Conservation (phyloP, 306 rosid species). For the Inga oerstediana region DNA sequence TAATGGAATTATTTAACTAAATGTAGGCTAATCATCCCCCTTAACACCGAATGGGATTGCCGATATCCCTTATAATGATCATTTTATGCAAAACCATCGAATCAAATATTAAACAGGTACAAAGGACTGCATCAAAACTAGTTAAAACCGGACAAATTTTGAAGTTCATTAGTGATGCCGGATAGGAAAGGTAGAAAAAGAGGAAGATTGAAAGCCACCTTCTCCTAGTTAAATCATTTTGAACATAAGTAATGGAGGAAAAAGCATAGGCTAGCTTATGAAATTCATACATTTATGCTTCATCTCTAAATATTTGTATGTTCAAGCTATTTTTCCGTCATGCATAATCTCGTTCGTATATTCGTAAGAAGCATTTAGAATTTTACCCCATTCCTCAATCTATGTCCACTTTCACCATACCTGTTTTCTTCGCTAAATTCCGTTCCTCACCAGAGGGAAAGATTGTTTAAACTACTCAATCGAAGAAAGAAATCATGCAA, state of each 20-base stretch:
- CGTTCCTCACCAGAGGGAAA: neutral
- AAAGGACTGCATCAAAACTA: neutral
- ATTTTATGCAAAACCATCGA: neutral
- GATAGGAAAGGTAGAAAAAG: neutral
- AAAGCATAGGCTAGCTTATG: neutral
- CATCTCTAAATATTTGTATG: neutral
- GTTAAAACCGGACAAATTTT: conserved; percentile 6
- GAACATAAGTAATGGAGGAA: neutral
- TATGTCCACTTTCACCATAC: neutral
- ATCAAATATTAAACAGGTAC: neutral
- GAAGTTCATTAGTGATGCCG: neutral
- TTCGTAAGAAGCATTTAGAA: conserved; percentile 5
- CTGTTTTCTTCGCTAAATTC: neutral
- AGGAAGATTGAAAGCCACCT: conserved; percentile 1
- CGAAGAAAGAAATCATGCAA: neutral
- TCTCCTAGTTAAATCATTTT: neutral
- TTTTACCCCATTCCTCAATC: neutral
- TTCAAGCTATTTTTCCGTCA: neutral
- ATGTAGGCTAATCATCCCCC: neutral
- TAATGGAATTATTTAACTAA: neutral
- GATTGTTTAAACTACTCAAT: neutral
- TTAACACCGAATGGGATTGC: neutral
- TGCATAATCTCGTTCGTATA: neutral
- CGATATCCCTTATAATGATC: neutral
- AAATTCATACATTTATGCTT: conserved; percentile 15